Evolutionary conservation across 1,284 basidiomycete genomes (phyloP).

Genomic region (Marasmius sp.): DNA sequence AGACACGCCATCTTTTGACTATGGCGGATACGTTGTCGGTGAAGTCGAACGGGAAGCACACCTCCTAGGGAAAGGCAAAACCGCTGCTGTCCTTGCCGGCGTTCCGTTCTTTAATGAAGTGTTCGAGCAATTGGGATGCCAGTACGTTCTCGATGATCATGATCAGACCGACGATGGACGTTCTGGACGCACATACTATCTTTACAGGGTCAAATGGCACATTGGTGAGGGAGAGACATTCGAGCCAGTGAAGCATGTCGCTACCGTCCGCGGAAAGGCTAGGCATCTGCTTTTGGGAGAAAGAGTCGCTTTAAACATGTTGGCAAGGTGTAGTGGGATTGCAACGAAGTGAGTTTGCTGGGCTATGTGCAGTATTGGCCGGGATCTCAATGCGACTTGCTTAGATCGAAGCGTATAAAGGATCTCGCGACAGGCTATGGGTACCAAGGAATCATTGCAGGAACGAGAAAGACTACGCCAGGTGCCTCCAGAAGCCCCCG

Average conservation of each 20-base stretch:
- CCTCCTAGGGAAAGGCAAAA: conserved; percentile 83
- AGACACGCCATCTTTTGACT: conserved; percentile 96
- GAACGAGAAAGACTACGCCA: conserved; percentile 98
- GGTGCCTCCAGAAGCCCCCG: conserved; percentile 41
- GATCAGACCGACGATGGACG: background rate
- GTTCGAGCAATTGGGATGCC: conserved; percentile 87
- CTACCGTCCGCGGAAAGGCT: conserved; percentile 89
- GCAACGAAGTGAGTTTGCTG: conserved; percentile 76
- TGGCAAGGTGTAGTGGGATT: conserved; percentile 95
- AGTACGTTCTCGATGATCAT: conserved; percentile 51
- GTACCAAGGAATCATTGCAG: conserved; percentile 89
- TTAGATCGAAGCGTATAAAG: conserved; percentile 78
- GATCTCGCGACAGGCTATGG: conserved; percentile 80
- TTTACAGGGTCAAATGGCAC: conserved; percentile 88
- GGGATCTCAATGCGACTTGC: conserved; percentile 5
- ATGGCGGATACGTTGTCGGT: conserved; percentile 96
- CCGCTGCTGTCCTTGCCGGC: conserved; percentile 84
- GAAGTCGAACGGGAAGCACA: conserved; percentile 86
- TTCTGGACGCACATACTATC: conserved; percentile 10
- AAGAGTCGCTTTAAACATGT: conserved; percentile 89
- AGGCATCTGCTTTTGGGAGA: conserved; percentile 92
- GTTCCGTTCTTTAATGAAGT: conserved; percentile 96
- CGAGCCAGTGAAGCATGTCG: conserved; percentile 83
- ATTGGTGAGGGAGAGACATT: conserved; percentile 82
- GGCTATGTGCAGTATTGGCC: conserved; percentile 3